Base-by-base conservation (phyloP, 805 yeast species). In the Wickerhamomyces subpelliculosus region DNA sequence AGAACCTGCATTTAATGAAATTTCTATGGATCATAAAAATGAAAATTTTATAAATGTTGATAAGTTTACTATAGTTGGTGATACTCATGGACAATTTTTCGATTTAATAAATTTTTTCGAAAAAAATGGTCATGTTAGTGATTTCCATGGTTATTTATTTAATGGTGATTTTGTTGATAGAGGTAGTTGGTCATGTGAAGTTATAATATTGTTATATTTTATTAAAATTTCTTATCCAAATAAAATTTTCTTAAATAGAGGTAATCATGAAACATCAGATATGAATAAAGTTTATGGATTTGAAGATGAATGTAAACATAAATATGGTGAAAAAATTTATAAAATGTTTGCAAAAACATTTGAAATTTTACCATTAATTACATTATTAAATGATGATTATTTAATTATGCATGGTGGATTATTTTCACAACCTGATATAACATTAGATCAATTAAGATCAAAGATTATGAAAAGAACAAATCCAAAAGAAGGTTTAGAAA, bases 101-200 rank as follows among this genome's bases (percentile, higher is more conserved):
- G 98, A 93, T 57, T 79, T 93, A 37, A 62, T 90, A 52, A 82
- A 88, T 55, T 70, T 93, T 37, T 90, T 93, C 60, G 60, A 71
- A 25, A 69, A 57, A 32, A 89, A 78, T 54, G 97, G 97, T 13
- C 62, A 68, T 49, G 94, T 90, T 0, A 65, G 70, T 3, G 60
- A 64, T 4, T 38, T 49, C 1, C 97, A 89, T 57, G 70, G 78
- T 5, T 93, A 85, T 56, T 62, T 93, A 34, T 90, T 93, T 67
- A 93, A 93, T 54, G 98, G 98, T 32, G 98, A 93, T 62, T 90
- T 93, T 62, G 98, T 93, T 4, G 98, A 93, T 59, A 73, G 98
- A 54, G 98, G 98, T 6, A 84, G 95, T 14, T 90, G 98, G 97
- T 87, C 97, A 4, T 85, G 95, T 55, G 98, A 93, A 58, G 95